Conservation (phyloP, 306 rosid species). For the Trichosanthes truncata region DNA sequence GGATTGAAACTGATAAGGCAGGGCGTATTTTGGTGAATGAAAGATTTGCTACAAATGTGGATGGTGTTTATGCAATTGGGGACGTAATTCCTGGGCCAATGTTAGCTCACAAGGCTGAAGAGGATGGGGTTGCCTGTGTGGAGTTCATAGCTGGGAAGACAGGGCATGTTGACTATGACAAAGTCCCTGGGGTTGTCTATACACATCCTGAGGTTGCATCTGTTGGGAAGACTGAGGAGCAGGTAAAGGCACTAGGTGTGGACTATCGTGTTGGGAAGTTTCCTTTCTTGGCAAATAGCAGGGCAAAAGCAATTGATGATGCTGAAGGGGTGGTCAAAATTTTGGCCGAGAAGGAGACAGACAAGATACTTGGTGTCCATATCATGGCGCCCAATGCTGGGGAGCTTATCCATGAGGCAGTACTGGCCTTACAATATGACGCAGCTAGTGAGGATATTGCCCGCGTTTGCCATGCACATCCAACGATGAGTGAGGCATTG, state of each 20-base stretch:
- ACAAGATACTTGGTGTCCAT: conserved; percentile 93
- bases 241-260: conserved; percentile 64
- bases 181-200: conserved; percentile 95
- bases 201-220: conserved; percentile 91
- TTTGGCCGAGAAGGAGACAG: conserved; percentile 83
- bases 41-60: conserved; percentile 61
- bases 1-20: conserved; percentile 69
- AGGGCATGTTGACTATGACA: conserved; percentile 96
- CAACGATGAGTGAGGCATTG: conserved; percentile 93
- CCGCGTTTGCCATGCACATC: conserved; percentile 98
- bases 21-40: conserved; percentile 83
- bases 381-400: conserved; percentile 96
- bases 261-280: conserved; percentile 83
- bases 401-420: conserved; percentile 95
- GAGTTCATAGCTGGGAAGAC: conserved; percentile 92
- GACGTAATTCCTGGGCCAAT: conserved; percentile 97
- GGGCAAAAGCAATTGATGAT: conserved; percentile 93
- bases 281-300: conserved; percentile 86
- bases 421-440: conserved; percentile 69
- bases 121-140: conserved; percentile 96
- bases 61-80: conserved; percentile 80
- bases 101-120: conserved; percentile 99
- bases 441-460: conserved; percentile 95
- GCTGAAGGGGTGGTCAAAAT: conserved; percentile 94
- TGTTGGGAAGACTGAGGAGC: conserved; percentile 95